These are phyloP conservation scores for Sedum album DNA, from an alignment of 164 flowering plant species.

Conservation along the genomic window DNA sequence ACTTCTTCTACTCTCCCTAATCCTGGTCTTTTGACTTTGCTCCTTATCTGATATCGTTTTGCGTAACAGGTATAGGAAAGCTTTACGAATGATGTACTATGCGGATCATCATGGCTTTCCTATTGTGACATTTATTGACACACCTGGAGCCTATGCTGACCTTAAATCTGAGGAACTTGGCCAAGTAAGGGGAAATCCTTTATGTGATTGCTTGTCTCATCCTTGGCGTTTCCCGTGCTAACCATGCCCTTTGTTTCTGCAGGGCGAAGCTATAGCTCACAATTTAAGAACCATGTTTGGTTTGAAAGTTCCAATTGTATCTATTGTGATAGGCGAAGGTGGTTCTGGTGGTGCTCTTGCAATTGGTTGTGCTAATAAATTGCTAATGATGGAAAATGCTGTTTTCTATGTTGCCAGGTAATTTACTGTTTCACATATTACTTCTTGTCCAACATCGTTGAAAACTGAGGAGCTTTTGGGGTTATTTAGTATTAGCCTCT, in stretches of 20 bases:
- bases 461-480: not conserved
- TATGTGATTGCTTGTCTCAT: not conserved
- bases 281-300: constrained; percentile 90
- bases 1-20: not conserved
- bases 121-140: constrained; percentile 83
- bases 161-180: constrained; percentile 84
- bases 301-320: constrained; percentile 81
- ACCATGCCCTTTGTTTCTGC: constrained; percentile 16
- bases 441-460: not conserved
- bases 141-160: constrained; percentile 97
- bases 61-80: constrained; percentile 80
- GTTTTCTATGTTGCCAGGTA: constrained; percentile 99
- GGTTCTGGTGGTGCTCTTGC: constrained; percentile 99
- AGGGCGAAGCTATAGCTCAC: constrained; percentile 97
- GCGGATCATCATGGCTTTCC: constrained; percentile 95
- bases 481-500: not conserved
- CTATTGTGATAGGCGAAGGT: constrained; percentile 97
- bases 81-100: constrained; percentile 86
- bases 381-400: constrained; percentile 96
- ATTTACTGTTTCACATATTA: constrained; percentile 11
- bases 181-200: constrained; percentile 47
- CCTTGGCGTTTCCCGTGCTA: constrained; percentile 1
- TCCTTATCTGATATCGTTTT: not conserved
- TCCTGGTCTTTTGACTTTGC: not conserved
- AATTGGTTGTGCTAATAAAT: constrained; percentile 82